phyloP scores from a whole-genome alignment of 352 stramenopile species.

The Nothophytophthora sp. region DNA sequence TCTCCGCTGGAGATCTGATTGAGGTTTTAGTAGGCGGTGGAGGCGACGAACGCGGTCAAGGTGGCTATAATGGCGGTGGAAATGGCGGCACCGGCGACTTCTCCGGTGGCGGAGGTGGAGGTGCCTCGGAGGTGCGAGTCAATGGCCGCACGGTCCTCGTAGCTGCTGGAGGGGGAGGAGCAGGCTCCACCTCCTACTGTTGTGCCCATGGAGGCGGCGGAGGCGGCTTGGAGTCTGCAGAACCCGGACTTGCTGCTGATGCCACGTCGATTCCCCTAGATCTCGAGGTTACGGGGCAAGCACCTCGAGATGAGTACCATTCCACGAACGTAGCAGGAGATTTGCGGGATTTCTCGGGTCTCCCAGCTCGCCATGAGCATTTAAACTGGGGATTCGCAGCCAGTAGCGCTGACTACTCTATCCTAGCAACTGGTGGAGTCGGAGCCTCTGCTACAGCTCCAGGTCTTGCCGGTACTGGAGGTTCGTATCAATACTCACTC shows the following conservation, averaged over 20 bases:
- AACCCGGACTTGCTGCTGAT: constrained; percentile 42
- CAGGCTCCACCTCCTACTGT: constrained; percentile 72
- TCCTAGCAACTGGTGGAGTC: constrained; percentile 50
- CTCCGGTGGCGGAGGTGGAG: constrained; percentile 62
- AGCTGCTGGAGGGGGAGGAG: constrained; percentile 70
- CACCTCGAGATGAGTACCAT: constrained; percentile 56
- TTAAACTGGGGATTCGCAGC: constrained; percentile 58
- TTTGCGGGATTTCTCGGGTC: constrained; percentile 39
- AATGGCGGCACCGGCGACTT: constrained; percentile 57
- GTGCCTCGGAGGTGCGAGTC: constrained; percentile 51
- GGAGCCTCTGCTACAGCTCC: constrained; percentile 28
- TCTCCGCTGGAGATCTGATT: constrained; percentile 44
- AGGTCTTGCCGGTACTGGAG: constrained; percentile 38
- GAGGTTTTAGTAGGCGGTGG: constrained; percentile 67
- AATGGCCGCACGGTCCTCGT: constrained; percentile 55
- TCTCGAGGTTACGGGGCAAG: constrained; percentile 19
- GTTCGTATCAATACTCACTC: constrained; percentile 48
- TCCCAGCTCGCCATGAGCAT: constrained; percentile 46
- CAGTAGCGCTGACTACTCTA: constrained; percentile 43
- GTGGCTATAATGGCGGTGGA: constrained; percentile 73
- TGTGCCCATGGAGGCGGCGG: constrained; percentile 74
- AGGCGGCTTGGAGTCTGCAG: constrained; percentile 40
- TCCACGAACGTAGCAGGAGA: constrained; percentile 55
- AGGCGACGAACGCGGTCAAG: constrained; percentile 30
- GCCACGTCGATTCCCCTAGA: constrained; percentile 42